These are phyloP conservation scores for Carpinus viminea DNA, from an alignment of 306 rosid species.

Conservation along the genomic window DNA sequence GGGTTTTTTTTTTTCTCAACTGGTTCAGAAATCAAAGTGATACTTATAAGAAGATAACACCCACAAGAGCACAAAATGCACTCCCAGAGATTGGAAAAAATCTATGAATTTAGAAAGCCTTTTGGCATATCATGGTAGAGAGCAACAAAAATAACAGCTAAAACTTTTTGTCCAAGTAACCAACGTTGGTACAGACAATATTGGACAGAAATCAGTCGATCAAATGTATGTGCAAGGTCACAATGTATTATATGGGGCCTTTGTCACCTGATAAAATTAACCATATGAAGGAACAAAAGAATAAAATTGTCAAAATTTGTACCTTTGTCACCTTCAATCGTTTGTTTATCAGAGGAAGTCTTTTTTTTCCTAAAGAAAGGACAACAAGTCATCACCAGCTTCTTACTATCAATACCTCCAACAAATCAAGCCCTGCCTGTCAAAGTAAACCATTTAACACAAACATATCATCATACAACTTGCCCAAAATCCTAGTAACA, in stretches of 20 bases:
- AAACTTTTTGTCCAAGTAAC: slow-evolving; percentile 1
- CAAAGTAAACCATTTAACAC: slow-evolving; percentile 28
- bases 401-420: slow-evolving; percentile 22
- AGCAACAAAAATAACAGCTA: neutral
- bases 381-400: slow-evolving; percentile 59
- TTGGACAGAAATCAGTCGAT: neutral
- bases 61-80: neutral
- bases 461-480: slow-evolving; percentile 19
- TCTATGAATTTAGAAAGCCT: slow-evolving; percentile 2
- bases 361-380: slow-evolving; percentile 37
- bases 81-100: neutral
- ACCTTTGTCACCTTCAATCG: slow-evolving; percentile 49
- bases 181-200: neutral
- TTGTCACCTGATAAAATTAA: neutral
- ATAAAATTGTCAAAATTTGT: neutral
- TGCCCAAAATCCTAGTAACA: neutral
- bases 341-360: slow-evolving; percentile 31
- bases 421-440: slow-evolving; percentile 38
- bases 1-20: neutral
- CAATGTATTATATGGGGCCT: neutral
- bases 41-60: too few relatives aligned
- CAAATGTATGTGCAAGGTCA: too few relatives aligned
- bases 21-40: slow-evolving; percentile 3
- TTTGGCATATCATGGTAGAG: neutral
- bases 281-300: neutral